Evolutionary conservation across 2,329 filamentous ascomycete species (phyloP).

Genomic region (Rutstroemia sp.): DNA sequence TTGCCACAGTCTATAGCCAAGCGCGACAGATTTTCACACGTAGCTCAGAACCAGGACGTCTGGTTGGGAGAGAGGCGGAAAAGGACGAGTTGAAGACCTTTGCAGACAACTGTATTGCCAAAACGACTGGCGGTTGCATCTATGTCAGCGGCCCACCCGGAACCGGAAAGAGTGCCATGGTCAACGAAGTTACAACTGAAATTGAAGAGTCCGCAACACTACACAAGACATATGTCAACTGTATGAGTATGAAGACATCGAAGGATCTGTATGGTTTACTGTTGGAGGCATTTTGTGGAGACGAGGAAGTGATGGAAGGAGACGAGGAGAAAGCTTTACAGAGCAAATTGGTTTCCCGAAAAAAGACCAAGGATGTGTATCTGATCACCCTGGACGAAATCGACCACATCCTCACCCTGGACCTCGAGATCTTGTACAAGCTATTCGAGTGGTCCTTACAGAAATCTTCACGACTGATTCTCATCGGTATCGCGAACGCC

Average conservation of each 20-base stretch:
- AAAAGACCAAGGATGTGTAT: constrained; percentile 50
- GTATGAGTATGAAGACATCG: constrained; percentile 89
- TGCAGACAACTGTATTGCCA: constrained; percentile 53
- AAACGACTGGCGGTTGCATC: constrained; percentile 66
- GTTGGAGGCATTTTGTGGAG: constrained; percentile 58
- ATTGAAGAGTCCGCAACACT: constrained; percentile 44
- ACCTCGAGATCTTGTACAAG: constrained; percentile 81
- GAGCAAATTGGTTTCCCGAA: constrained; percentile 60
- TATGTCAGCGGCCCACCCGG: constrained; percentile 95
- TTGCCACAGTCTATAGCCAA: constrained; percentile 74
- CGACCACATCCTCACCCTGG: constrained; percentile 83
- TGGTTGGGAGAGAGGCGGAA: constrained; percentile 37
- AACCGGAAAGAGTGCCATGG: constrained; percentile 93
- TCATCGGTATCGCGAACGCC: constrained; percentile 93
- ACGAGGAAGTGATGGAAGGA: constrained; percentile 52
- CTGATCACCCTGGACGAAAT: constrained; percentile 93
- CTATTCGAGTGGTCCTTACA: constrained; percentile 96
- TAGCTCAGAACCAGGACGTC: constrained; percentile 36
- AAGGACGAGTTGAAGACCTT: constrained; percentile 61
- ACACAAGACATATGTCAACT: constrained; percentile 79
- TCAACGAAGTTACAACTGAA: constrained; percentile 67
- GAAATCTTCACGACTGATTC: constrained; percentile 67
- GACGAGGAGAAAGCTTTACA: constrained; percentile 63
- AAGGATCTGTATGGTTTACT: constrained; percentile 79
- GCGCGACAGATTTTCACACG: constrained; percentile 79